These are phyloP conservation scores for Zalerion maritima DNA, from an alignment of 495 filamentous ascomycete genomes.

Conservation along the genomic window DNA sequence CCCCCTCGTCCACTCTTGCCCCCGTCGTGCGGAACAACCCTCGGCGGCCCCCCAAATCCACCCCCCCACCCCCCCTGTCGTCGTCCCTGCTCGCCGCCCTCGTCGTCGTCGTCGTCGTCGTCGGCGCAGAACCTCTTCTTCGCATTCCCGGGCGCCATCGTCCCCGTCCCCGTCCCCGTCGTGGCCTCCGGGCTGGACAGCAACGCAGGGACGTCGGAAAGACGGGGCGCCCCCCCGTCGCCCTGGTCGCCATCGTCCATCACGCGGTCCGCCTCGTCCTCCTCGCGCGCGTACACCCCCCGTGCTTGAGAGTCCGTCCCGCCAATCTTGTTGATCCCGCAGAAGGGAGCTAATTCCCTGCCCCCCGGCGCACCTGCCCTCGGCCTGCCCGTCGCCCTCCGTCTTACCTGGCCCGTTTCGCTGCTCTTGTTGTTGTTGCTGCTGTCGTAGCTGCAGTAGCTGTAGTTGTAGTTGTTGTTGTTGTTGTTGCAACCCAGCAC, in stretches of 20 bases:
- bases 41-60: conserved; percentile 21
- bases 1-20: too few species aligned
- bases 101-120: conserved; percentile 16
- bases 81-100: conserved; percentile 3
- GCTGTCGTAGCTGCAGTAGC: not conserved
- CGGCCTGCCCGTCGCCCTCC: conserved; percentile 13
- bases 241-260: conserved; percentile 28
- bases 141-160: conserved; percentile 5
- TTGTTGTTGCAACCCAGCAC: not conserved
- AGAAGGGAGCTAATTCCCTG: conserved; percentile 59
- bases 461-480: not conserved
- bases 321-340: conserved; percentile 54
- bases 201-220: not conserved
- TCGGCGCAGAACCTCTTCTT: conserved; percentile 25
- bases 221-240: conserved; percentile 11
- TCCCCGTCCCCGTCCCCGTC: conserved; percentile 2
- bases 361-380: conserved; percentile 11
- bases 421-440: not conserved
- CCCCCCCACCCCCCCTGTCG: conserved; percentile 11
- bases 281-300: conserved; percentile 6
- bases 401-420: conserved; percentile 10
- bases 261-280: conserved; percentile 16
- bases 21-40: conserved; percentile 12
- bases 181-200: not conserved
- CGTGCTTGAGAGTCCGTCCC: conserved; percentile 31